These are phyloP conservation scores for Rhizophagus clarus DNA, from an alignment of 192 early-diverging fungal genomes.

Conservation along the genomic window DNA sequence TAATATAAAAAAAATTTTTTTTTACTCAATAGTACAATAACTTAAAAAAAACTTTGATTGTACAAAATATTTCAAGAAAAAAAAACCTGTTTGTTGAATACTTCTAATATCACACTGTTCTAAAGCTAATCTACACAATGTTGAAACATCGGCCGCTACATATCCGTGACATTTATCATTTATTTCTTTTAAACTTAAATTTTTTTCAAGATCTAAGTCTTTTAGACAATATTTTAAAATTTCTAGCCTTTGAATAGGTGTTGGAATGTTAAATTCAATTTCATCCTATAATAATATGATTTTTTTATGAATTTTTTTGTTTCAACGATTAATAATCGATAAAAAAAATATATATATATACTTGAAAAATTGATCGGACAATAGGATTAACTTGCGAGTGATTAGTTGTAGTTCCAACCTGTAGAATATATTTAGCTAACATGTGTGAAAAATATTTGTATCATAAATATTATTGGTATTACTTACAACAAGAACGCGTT, in stretches of 20 bases:
- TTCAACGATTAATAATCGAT: too few species aligned
- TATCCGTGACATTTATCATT: slow-evolving; percentile 58
- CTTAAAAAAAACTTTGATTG: neutral
- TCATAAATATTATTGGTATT: neutral
- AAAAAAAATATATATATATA: neutral
- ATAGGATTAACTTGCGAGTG: neutral
- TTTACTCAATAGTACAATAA: neutral
- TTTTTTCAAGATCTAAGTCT: neutral
- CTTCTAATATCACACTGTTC: slow-evolving; percentile 12
- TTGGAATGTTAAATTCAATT: slow-evolving; percentile 55
- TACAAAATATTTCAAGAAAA: neutral
- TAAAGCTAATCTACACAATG: slow-evolving; percentile 43
- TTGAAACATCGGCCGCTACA: slow-evolving; percentile 53
- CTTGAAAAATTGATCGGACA: slow-evolving; percentile 1
- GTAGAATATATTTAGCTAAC: neutral
- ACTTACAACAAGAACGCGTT: slow-evolving; percentile 28
- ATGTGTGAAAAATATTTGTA: neutral
- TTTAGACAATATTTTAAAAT: slow-evolving; percentile 40
- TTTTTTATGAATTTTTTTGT: too few species aligned
- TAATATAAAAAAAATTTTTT: slow-evolving; percentile 2
- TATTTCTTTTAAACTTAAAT: slow-evolving; percentile 33
- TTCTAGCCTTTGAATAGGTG: slow-evolving; percentile 46
- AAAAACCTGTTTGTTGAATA: slow-evolving; percentile 26
- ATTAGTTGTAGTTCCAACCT: slow-evolving; percentile 24
- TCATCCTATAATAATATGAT: slow-evolving; percentile 40